phyloP scores from a whole-genome alignment of 768 basidiomycete genomes.

The Lactarius pseudohatsudake region DNA sequence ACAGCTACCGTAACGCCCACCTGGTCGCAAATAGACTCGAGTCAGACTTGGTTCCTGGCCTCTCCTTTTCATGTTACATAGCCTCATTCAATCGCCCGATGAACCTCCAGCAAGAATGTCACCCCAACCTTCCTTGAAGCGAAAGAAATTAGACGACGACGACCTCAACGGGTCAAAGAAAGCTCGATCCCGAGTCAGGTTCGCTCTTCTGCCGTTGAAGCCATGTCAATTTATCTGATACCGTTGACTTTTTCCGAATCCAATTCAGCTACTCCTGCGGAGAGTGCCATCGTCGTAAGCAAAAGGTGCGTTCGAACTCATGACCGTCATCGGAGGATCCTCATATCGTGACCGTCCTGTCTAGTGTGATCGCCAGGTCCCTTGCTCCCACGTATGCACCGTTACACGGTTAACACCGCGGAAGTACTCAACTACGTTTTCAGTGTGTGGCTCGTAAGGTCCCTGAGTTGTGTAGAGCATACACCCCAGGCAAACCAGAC shows the following conservation, averaged over 20 bases:
- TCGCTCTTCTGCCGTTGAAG: slow-evolving; percentile 27
- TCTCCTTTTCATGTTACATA: slow-evolving; percentile 9
- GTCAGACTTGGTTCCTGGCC: neutral
- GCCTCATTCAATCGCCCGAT: slow-evolving; percentile 10
- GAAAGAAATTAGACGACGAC: slow-evolving; percentile 61
- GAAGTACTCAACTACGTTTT: slow-evolving; percentile 23
- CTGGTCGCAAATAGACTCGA: neutral
- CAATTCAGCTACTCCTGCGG: slow-evolving; percentile 77
- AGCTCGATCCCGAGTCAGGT: slow-evolving; percentile 74
- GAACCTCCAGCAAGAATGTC: slow-evolving; percentile 17
- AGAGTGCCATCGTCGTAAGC: slow-evolving; percentile 86
- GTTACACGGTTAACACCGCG: slow-evolving; percentile 17
- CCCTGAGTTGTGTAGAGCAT: slow-evolving; percentile 83
- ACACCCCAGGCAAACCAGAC: slow-evolving; percentile 84
- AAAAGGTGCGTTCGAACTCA: slow-evolving; percentile 54
- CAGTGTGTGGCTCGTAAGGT: slow-evolving; percentile 85
- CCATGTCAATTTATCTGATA: neutral
- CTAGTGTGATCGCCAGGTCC: slow-evolving; percentile 83
- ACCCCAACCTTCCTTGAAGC: slow-evolving; percentile 43
- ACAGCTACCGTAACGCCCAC: too few species aligned
- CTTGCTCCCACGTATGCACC: slow-evolving; percentile 73
- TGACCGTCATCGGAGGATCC: slow-evolving; percentile 25
- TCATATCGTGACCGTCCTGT: slow-evolving; percentile 17
- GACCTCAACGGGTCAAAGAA: slow-evolving; percentile 55
- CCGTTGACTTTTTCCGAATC: slow-evolving; percentile 5